Percentiles rank a stretch among this genome's conserved stretches.
Conservation (phyloP, 768 basidiomycete species). For the Nevesoporus exiguus region DNA sequence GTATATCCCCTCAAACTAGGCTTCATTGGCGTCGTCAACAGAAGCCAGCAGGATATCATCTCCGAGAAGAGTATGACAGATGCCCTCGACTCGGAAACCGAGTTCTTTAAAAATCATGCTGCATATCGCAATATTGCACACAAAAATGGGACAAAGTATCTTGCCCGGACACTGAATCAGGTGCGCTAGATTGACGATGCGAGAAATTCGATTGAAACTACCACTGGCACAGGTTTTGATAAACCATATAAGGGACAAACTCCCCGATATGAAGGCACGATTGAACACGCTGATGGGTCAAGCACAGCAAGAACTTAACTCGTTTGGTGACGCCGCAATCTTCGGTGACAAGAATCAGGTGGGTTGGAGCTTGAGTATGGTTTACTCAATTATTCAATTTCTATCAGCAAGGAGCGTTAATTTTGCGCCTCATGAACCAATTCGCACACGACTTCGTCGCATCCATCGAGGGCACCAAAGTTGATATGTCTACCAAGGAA, state of each 20-base stretch:
- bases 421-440: conserved; percentile 96
- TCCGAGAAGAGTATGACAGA: conserved; percentile 80
- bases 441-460: conserved; percentile 96
- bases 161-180: conserved; percentile 92
- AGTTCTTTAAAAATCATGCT: conserved; percentile 87
- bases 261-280: conserved; percentile 99
- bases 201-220: neutral
- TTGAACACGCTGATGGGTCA: conserved; percentile 98
- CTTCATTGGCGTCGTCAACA: conserved; percentile 97
- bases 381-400: conserved; percentile 12
- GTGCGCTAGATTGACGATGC: conserved; percentile 40
- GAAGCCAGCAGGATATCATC: conserved; percentile 97
- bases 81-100: conserved; percentile 78
- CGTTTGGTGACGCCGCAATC: conserved; percentile 90
- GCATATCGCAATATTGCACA: conserved; percentile 95
- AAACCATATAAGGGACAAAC: conserved; percentile 97
- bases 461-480: conserved; percentile 94
- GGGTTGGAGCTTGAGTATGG: conserved; percentile 1
- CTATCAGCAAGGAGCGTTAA: conserved; percentile 74
- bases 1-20: conserved; percentile 98
- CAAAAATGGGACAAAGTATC: conserved; percentile 94
- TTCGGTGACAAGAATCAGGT: conserved; percentile 90
- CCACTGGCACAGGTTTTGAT: conserved; percentile 71
- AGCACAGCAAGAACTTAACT: conserved; percentile 95
- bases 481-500: conserved; percentile 97